Percentiles rank a stretch among this genome's conserved stretches.
Conservation (phyloP, 2,329 filamentous ascomycete genomes). For the Endoconidiophora laricicola region DNA sequence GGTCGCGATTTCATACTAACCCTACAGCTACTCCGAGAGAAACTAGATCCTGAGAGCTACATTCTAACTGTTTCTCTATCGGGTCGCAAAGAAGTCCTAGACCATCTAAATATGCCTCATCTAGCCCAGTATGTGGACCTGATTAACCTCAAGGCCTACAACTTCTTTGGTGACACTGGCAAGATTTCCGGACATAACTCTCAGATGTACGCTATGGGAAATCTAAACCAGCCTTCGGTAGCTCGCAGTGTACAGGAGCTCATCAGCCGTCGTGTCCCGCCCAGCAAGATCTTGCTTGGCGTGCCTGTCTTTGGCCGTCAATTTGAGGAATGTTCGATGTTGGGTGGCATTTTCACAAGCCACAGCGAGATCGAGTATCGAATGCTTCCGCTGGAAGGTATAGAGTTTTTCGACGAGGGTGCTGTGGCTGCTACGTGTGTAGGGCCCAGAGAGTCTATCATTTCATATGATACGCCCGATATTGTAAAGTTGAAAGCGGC, state of each 20-base stretch:
- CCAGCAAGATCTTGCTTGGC: conserved; percentile 2
- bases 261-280: background rate
- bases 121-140: conserved; percentile 2
- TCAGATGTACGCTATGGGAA: background rate
- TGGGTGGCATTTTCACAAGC: background rate
- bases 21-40: background rate
- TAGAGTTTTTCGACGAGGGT: background rate
- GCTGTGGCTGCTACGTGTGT: background rate
- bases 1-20: background rate
- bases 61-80: conserved; percentile 4
- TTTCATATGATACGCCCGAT: conserved; percentile 2
- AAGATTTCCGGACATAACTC: background rate
- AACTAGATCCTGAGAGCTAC: background rate
- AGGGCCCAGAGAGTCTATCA: background rate
- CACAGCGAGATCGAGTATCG: background rate
- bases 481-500: background rate
- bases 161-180: background rate
- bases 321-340: background rate
- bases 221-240: background rate
- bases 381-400: background rate
- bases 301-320: background rate
- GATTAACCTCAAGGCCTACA: background rate
- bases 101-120: background rate
- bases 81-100: background rate
- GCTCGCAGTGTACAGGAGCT: background rate